Base-by-base conservation (phyloP, 2,329 filamentous ascomycete genomes). In the Alternaria ethzedia region DNA sequence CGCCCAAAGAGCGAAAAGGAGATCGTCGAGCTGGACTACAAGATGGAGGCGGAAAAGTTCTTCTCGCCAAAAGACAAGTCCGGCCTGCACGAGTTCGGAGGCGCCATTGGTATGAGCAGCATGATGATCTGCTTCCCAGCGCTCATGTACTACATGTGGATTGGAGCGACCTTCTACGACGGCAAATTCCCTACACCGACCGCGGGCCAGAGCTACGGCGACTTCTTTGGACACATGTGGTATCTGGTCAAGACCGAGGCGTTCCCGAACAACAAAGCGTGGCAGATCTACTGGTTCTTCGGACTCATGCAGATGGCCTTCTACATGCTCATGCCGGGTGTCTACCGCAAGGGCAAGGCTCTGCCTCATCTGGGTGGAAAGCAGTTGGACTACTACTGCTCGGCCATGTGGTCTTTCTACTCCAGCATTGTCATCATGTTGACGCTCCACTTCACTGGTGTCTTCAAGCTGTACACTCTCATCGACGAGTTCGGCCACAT, bases 101-200 rank as follows among this genome's bases (percentile, higher is more conserved):
- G 96, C 62, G 90, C 92, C 4, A 78, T 86, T n/a, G 95, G 96
- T 59, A 91, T 94, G 45, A 82, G 87, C 15, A 84, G 87, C 70
- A 94, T 97, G 88, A 98, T 98, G 93, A 86, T 94, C 66, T 89
- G 91, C 49, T 99, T 98, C 82, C 96, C 96, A n/a, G 66, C 90
- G 41, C 87, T 99, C 73, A 98, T 98, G 95, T 97, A 93, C 87
- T 98, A 97, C 83, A 97, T 99, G 94, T 98, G 94, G 94, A 90
- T 97, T 80, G 96, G 96, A 54, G 92, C 95, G 32, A 94, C 90
- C 54, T 97, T 95, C 83, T 99, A 97, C 82, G 85, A 93, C 77
- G 95, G 95, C 71, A 89, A 91, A 67, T 85, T 96, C 55, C 96
- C 96, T 15, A 82, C 83, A 46, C 91, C 89, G 2, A 82, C 83